A percentile compares a stretch with the other conserved stretches of the same genome.
These are phyloP conservation scores for Barnettozyma siamensis DNA, from an alignment of 805 yeast species.

Conservation along the genomic window DNA sequence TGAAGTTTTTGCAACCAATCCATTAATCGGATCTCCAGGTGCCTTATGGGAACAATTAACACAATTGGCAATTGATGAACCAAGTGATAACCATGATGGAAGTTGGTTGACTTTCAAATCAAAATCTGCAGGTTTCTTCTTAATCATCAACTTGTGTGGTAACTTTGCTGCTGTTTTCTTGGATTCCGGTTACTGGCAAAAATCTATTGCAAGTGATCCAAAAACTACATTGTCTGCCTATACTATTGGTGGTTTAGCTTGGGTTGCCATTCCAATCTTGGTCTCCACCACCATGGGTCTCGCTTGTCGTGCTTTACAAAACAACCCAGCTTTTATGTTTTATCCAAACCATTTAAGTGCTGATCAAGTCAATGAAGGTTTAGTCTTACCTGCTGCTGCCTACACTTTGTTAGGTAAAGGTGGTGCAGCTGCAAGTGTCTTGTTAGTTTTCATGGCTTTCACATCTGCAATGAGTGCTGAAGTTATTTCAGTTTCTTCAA, in stretches of 20 bases:
- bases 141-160: constrained; percentile 83
- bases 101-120: constrained; percentile 86
- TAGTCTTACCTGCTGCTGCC: constrained; percentile 65
- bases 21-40: constrained; percentile 74
- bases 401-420: constrained; percentile 79
- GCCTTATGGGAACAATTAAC: constrained; percentile 70
- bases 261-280: constrained; percentile 88
- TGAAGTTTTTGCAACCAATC: constrained; percentile 66
- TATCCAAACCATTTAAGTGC: constrained; percentile 63
- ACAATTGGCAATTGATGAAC: constrained; percentile 51
- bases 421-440: constrained; percentile 79
- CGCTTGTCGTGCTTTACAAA: constrained; percentile 72
- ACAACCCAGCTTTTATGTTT: constrained; percentile 68
- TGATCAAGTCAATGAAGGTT: constrained; percentile 74
- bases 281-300: constrained; percentile 82
- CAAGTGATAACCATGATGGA: constrained; percentile 74
- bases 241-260: constrained; percentile 79
- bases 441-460: constrained; percentile 85
- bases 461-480: constrained; percentile 93
- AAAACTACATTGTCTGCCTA: constrained; percentile 84
- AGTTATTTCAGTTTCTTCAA: constrained; percentile 80
- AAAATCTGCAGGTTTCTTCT: constrained; percentile 80
- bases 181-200: constrained; percentile 86
- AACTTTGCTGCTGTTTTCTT: constrained; percentile 85
- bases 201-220: constrained; percentile 82